These are phyloP conservation scores for Saturnispora halmiae DNA, from an alignment of 805 yeast species.

Conservation along the genomic window DNA sequence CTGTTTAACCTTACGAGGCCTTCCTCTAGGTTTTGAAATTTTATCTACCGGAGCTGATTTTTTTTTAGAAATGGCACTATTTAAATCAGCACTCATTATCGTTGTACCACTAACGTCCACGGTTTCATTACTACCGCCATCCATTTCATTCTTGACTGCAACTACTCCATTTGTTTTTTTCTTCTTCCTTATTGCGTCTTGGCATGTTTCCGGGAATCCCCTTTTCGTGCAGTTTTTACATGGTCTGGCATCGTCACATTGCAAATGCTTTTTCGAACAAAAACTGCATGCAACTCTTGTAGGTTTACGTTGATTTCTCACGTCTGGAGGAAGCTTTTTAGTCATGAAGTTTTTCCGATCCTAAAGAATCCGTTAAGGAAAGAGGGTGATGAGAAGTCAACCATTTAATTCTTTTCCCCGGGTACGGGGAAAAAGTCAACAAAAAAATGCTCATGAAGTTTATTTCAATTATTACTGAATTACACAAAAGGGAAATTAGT, in stretches of 20 bases:
- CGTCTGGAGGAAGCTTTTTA: conserved; percentile 43
- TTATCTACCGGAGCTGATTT: neutral
- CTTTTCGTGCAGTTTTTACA: conserved; percentile 64
- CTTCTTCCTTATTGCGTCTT: conserved; percentile 46
- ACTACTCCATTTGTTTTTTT: conserved; percentile 10
- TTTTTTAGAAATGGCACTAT: too few relatives aligned
- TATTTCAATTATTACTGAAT: neutral
- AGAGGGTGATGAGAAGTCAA: too few relatives aligned
- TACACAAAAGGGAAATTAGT: neutral
- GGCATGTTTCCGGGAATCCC: conserved; percentile 42
- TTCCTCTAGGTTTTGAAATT: conserved; percentile 4
- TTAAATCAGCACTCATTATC: too few relatives aligned
- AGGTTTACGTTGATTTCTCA: conserved; percentile 50
- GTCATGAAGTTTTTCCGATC: conserved; percentile 38
- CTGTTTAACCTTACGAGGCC: conserved; percentile 4
- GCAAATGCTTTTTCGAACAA: conserved; percentile 66
- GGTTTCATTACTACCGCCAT: neutral
- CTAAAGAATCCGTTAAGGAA: too few relatives aligned
- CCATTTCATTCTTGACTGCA: neutral
- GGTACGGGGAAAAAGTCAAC: neutral
- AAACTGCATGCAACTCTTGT: conserved; percentile 62
- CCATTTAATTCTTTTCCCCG: too few relatives aligned
- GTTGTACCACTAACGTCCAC: too few relatives aligned
- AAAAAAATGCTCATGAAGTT: too few relatives aligned
- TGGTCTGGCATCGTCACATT: conserved; percentile 62